Conservation (phyloP, 164 flowering plant genomes). For the Pachysandra terminalis region DNA sequence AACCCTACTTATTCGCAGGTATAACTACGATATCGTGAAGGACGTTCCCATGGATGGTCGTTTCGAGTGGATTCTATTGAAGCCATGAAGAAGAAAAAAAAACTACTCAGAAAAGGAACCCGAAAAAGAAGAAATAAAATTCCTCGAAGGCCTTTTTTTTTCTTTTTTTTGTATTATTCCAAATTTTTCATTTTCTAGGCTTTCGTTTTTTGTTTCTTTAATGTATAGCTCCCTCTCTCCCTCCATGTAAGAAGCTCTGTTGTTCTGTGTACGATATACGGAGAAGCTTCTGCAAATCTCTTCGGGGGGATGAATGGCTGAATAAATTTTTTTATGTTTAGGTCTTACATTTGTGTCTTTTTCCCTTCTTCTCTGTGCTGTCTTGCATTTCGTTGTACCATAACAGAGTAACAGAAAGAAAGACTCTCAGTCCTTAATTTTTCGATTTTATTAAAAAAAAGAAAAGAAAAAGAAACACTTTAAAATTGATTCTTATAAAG, state of each 20-base stretch:
- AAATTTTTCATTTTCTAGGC: neutral
- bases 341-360: neutral
- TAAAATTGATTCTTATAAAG: no score
- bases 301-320: neutral
- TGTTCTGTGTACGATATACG: neutral
- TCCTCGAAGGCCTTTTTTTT: conserved; percentile 1
- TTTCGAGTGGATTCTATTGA: conserved; percentile 65
- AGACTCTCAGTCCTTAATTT: no score
- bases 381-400: no score
- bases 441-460: no score
- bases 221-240: no score
- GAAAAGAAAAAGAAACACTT: no score
- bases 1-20: conserved; percentile 39
- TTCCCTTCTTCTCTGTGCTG: neutral
- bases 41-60: conserved; percentile 70
- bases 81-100: conserved; percentile 36
- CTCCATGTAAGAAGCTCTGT: conserved; percentile 16
- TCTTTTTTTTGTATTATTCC: neutral
- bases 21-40: conserved; percentile 65
- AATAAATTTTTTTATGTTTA: no score
- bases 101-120: neutral
- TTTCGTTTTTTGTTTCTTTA: neutral
- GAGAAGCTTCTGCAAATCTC: neutral
- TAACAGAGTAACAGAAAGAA: no score
- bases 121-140: neutral